Evolutionary conservation across 495 filamentous ascomycete species (phyloP).

Genomic region (Aspergillus asperescens): DNA sequence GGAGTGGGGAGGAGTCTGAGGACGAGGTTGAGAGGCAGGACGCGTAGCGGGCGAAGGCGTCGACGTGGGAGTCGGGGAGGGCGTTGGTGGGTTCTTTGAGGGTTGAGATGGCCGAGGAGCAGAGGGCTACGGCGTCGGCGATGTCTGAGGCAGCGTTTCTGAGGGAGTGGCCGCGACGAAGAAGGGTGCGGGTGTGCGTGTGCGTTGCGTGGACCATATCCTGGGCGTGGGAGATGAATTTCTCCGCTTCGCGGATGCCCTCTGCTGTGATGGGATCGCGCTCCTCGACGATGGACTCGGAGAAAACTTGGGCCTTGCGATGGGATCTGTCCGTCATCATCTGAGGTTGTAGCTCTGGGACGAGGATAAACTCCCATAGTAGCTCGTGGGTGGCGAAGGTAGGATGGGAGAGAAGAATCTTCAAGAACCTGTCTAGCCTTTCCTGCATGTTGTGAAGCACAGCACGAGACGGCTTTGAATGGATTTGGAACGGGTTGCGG

Average conservation of each 20-base stretch:
- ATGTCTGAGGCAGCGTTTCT: constrained; percentile 52
- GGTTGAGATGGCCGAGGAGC: constrained; percentile 50
- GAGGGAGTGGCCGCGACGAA: constrained; percentile 47
- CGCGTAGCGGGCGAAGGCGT: constrained; percentile 69
- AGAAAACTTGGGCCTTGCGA: constrained; percentile 74
- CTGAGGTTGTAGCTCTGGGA: constrained; percentile 85
- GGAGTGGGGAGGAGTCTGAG: constrained; percentile 62
- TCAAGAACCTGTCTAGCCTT: constrained; percentile 79
- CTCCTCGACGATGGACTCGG: constrained; percentile 83
- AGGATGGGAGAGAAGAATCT: constrained; percentile 78
- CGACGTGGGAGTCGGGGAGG: constrained; percentile 61
- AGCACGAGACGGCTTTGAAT: constrained; percentile 82
- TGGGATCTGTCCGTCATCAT: constrained; percentile 85
- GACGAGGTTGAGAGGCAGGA: constrained; percentile 60
- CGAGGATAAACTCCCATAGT: constrained; percentile 98
- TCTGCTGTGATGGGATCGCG: constrained; percentile 64
- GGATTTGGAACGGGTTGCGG: constrained; percentile 85
- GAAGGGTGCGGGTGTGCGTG: constrained; percentile 71
- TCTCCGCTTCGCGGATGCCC: constrained; percentile 86
- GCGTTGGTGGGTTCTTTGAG: constrained; percentile 41
- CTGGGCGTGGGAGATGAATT: constrained; percentile 82
- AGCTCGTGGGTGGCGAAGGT: constrained; percentile 97
- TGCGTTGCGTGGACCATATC: constrained; percentile 83
- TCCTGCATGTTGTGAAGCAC: constrained; percentile 84
- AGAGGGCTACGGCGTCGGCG: constrained; percentile 58